Evolutionary conservation across 108 stramenopile species (phyloP), one percentile per base, ranked within the genome.

Genomic region (Cyclotella distinguenda): DNA sequence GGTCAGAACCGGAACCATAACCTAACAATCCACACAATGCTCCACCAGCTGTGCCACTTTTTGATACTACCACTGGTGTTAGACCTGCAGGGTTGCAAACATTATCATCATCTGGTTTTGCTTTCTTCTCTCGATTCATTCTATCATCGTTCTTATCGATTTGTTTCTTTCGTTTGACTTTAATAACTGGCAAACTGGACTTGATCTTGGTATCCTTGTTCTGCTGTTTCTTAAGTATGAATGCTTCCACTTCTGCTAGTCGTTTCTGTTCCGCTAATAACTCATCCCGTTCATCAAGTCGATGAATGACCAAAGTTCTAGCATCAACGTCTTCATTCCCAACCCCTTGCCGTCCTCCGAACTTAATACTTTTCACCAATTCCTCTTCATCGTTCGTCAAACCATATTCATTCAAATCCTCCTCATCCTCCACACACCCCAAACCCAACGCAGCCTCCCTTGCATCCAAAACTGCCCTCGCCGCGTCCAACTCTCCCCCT

Each of bases 301-400:
- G 72, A 23, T 49, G 56, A 61, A 82, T 68, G 32, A 26, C 10
- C 43, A 6, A 22, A 3, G 40, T 48, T 18, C 10, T 42, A 35
- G 35, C 3, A 7, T 16, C 64, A 4, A 57, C 48, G 27, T 33
- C 36, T 34, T 26, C 19, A 26, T 66, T 65, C 42, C 64, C 32
- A 10, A 46, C n/a, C n/a, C n/a, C n/a, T n/a, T n/a, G n/a, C n/a
- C n/a, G n/a, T n/a, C n/a, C 30, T 46, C 88, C 88, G 68, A 93
- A 93, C 34, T 86, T 74, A 33, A 89, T 88, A 18, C 81, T 82
- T 42, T 79, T 82, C 11, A 93, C 79, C 46, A 93, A 52, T 8
- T 74, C 72, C 63, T 92, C 88, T 42, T 93, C 91, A 35, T 88
- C 85, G 38, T 75, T 77, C 22, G 88, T 88, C 31, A 86, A 67